phyloP scores from a whole-genome alignment of 1,139 yeast genomes.

The Debaryomyces psychrophilus region DNA sequence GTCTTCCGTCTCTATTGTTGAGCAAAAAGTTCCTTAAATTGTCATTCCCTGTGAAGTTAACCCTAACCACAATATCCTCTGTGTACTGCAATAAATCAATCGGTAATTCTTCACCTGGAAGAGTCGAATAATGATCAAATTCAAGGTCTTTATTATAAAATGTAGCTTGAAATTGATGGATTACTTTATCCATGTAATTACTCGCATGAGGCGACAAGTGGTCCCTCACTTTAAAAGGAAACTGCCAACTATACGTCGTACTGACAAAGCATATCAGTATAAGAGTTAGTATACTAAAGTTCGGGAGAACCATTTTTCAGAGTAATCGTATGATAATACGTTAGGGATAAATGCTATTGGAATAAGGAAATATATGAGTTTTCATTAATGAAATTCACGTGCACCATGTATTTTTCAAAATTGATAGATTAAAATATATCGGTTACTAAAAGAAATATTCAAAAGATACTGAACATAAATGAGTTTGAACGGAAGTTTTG shows the following conservation, averaged over 20 bases:
- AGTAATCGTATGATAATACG: background rate
- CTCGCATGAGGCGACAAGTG: background rate
- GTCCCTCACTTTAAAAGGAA: background rate
- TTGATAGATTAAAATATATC: background rate
- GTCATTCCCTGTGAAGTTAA: slow-evolving; percentile 22
- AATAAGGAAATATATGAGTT: background rate
- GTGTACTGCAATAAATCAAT: slow-evolving; percentile 53
- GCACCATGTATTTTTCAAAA: background rate
- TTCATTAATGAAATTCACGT: background rate
- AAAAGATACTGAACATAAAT: background rate
- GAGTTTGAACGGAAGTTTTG: background rate
- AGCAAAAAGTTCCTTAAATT: slow-evolving; percentile 26
- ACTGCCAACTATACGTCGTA: background rate
- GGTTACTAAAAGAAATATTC: background rate
- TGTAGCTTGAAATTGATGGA: background rate
- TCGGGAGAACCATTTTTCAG: background rate
- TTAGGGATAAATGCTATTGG: background rate
- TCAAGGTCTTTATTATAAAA: background rate
- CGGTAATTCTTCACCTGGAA: slow-evolving; percentile 34
- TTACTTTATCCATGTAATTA: background rate
- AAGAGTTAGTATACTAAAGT: background rate
- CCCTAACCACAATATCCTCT: slow-evolving; percentile 55
- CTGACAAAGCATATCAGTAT: background rate
- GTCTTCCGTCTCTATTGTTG: slow-evolving; percentile 2
- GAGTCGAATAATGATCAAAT: slow-evolving; percentile 5